Percentiles rank a stretch among this genome's conserved stretches.
phyloP scores from a whole-genome alignment of 306 rosid genomes.

The Trifolium repens region DNA sequence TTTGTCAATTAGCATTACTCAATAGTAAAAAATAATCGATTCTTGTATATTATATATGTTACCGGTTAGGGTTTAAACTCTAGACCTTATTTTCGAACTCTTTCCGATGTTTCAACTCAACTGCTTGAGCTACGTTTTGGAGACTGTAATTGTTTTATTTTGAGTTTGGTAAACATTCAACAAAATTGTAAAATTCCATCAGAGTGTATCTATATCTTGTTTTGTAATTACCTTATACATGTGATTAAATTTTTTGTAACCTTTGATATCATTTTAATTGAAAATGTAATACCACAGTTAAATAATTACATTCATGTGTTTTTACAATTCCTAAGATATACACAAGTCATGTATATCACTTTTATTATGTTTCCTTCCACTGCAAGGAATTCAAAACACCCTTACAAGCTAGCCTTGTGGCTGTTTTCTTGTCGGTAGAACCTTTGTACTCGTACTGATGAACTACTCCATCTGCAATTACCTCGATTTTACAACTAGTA shows the following conservation, averaged over 20 bases:
- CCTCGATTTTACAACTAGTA: constrained; percentile 46
- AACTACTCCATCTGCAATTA: constrained; percentile 53
- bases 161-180: background rate
- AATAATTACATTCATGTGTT: background rate
- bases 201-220: background rate
- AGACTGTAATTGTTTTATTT: background rate
- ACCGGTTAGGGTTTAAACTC: background rate
- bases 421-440: constrained; percentile 41
- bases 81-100: background rate
- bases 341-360: constrained; percentile 24
- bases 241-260: too few species aligned
- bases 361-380: constrained; percentile 34
- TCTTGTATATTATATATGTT: background rate
- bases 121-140: too few species aligned
- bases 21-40: background rate
- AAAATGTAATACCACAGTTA: background rate
- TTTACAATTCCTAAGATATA: constrained; percentile 20
- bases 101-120: background rate
- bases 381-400: constrained; percentile 59
- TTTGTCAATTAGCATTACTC: constrained; percentile 20
- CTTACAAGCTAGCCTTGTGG: constrained; percentile 55
- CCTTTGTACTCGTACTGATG: constrained; percentile 35
- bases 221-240: background rate
- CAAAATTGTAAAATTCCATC: background rate
- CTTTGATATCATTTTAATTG: too few species aligned